Percentiles rank a stretch among this genome's conserved stretches.
phyloP scores from a whole-genome alignment of 768 basidiomycete species.

The Pleurotus eryngii region DNA sequence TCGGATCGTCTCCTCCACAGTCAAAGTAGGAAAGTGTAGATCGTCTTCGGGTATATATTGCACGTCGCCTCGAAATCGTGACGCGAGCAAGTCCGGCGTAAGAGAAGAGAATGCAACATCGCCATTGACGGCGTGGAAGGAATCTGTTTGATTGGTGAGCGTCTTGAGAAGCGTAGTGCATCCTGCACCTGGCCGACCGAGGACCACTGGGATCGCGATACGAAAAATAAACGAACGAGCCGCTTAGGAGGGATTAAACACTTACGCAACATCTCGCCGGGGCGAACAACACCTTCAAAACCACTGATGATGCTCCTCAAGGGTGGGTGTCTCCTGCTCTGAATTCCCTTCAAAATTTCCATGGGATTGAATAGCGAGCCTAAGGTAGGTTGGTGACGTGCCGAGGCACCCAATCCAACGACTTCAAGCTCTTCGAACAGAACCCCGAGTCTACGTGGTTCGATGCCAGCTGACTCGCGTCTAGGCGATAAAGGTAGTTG shows the following conservation, averaged over 20 bases:
- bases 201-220: slow-evolving; percentile 50
- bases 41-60: slow-evolving; percentile 84
- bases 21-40: slow-evolving; percentile 80
- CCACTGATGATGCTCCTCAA: slow-evolving; percentile 59
- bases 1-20: slow-evolving; percentile 57
- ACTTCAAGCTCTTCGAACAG: slow-evolving; percentile 56
- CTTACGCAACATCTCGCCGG: slow-evolving; percentile 78
- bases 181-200: slow-evolving; percentile 83
- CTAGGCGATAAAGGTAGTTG: slow-evolving; percentile 24
- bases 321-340: slow-evolving; percentile 53
- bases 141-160: slow-evolving; percentile 70
- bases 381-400: slow-evolving; percentile 55
- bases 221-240: not conserved
- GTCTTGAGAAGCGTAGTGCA: slow-evolving; percentile 82
- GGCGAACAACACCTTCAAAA: slow-evolving; percentile 62
- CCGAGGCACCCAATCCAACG: slow-evolving; percentile 53
- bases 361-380: slow-evolving; percentile 55
- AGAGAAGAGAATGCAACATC: slow-evolving; percentile 76
- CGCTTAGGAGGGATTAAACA: slow-evolving; percentile 12
- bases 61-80: slow-evolving; percentile 74
- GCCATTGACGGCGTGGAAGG: slow-evolving; percentile 66
- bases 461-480: slow-evolving; percentile 43
- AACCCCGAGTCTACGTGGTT: slow-evolving; percentile 55
- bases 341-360: slow-evolving; percentile 39
- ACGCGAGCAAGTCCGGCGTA: slow-evolving; percentile 55